Evolutionary conservation across 306 rosid species (phyloP).

Genomic region (Quercus aquifolioides): DNA sequence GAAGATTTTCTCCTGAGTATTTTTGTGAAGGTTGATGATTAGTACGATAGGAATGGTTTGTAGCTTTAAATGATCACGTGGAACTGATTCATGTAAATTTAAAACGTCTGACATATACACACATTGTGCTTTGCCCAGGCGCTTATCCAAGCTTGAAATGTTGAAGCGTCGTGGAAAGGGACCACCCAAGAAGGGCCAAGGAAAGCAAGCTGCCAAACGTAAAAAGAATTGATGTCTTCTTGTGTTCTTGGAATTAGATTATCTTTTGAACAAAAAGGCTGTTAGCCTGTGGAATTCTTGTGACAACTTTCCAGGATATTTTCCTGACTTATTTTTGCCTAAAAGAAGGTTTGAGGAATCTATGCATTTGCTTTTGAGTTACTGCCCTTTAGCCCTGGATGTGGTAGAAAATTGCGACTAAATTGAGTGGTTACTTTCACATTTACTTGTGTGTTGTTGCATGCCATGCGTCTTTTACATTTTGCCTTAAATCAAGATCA

Average conservation of each 20-base stretch:
- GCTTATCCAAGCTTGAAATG: slow-evolving; percentile 82
- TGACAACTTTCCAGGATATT: not conserved
- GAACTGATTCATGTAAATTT: slow-evolving; percentile 1
- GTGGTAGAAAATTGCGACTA: not conserved
- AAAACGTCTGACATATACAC: slow-evolving; percentile 2
- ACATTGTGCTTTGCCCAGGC: slow-evolving; percentile 41
- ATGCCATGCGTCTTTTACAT: not conserved
- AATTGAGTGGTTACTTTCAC: not conserved
- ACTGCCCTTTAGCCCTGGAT: not conserved
- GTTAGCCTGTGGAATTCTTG: slow-evolving; percentile 3
- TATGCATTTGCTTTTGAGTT: not conserved
- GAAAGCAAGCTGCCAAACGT: slow-evolving; percentile 83
- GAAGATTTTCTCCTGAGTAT: not conserved
- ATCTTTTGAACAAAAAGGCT: slow-evolving; percentile 21
- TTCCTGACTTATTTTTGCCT: not conserved
- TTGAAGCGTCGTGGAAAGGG: slow-evolving; percentile 94
- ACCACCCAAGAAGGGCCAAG: slow-evolving; percentile 92
- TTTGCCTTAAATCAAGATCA: not conserved
- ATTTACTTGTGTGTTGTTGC: not conserved
- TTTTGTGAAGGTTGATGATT: slow-evolving; percentile 20
- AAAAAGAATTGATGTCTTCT: slow-evolving; percentile 39
- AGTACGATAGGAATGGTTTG: not conserved
- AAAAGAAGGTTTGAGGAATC: not conserved
- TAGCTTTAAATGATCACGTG: slow-evolving; percentile 1
- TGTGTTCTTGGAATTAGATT: slow-evolving; percentile 5